Evolutionary conservation across 495 filamentous ascomycete species (phyloP).

Genomic region (Amniculicola lignicola): DNA sequence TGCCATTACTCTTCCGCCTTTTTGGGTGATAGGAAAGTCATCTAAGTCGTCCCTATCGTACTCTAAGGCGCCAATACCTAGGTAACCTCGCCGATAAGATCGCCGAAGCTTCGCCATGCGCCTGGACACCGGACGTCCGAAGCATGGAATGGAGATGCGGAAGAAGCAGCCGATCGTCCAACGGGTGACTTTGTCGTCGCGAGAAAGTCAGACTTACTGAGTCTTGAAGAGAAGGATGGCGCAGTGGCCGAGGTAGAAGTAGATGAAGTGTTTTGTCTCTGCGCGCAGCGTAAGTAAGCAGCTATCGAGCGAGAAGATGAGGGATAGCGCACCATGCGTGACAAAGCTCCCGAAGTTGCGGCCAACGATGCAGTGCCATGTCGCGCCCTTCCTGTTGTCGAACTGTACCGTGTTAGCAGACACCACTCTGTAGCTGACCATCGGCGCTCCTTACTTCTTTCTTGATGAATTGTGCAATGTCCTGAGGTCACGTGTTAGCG

Average conservation of each 20-base stretch:
- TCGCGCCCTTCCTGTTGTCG: constrained; percentile 85
- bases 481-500: constrained; percentile 50
- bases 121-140: no score
- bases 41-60: no score
- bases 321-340: constrained; percentile 73
- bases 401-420: constrained; percentile 53
- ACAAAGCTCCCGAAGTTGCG: constrained; percentile 99
- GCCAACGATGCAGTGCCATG: constrained; percentile 98
- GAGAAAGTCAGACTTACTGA: no score
- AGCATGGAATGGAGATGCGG: no score
- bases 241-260: constrained; percentile 99
- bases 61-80: no score
- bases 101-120: no score
- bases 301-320: not conserved
- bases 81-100: no score
- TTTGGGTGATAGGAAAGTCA: no score
- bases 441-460: constrained; percentile 63
- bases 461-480: constrained; percentile 97
- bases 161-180: no score
- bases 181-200: no score
- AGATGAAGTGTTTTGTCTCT: constrained; percentile 99
- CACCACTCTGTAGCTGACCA: not conserved
- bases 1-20: no score
- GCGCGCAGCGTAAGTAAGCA: constrained; percentile 10
- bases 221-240: constrained; percentile 99